A percentile compares a stretch with the other conserved stretches of the same genome.
Conservation (phyloP, 176 grass and related monocot species). For the Carex kokanica region DNA sequence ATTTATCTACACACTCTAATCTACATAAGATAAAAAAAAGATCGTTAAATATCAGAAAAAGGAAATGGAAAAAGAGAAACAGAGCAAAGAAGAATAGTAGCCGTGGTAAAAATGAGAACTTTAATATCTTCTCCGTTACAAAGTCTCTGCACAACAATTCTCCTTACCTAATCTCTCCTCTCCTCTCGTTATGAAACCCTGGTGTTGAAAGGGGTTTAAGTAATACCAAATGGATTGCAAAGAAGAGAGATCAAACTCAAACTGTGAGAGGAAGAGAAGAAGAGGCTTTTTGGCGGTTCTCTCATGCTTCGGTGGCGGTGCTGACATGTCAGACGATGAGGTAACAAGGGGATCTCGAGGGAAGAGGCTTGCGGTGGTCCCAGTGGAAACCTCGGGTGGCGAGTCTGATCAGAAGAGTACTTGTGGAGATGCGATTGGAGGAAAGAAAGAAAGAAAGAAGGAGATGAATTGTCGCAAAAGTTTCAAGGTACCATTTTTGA, state of each 20-base stretch:
- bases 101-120: no score
- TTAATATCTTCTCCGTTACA: background rate
- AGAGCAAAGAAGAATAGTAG: no score
- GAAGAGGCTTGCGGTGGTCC: slow-evolving; percentile 8
- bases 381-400: background rate
- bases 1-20: no score
- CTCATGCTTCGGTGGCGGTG: slow-evolving; percentile 7
- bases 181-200: background rate
- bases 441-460: slow-evolving; percentile 12
- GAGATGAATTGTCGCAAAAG: background rate
- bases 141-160: background rate
- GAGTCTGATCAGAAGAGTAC: background rate
- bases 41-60: no score
- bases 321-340: background rate
- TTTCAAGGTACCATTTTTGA: slow-evolving; percentile 9
- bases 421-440: background rate
- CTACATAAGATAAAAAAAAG: no score
- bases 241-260: background rate
- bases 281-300: background rate
- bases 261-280: background rate
- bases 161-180: no score
- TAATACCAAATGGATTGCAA: slow-evolving; percentile 5
- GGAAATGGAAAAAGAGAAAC: no score
- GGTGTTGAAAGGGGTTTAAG: background rate
- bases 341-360: background rate